Base-by-base conservation (phyloP, 176 grass and related monocot genomes). In the Eragrostis curvula region DNA sequence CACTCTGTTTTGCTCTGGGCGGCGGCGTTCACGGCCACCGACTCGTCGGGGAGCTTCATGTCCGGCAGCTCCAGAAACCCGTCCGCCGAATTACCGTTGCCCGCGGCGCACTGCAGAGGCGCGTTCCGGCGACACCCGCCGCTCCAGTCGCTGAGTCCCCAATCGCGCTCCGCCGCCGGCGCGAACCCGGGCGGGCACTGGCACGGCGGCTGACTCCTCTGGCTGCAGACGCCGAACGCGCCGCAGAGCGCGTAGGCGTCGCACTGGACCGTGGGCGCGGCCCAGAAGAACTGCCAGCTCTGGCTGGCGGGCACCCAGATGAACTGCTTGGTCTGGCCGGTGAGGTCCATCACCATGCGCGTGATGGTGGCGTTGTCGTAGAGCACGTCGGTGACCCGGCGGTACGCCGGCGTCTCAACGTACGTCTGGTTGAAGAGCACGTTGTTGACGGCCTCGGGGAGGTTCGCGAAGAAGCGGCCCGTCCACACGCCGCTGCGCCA, bases 401-500 rank as follows among this genome's bases (percentile, higher is more conserved):
- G 47, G 79, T 78, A 88, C 53, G 29, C 83, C 12, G 71, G 67
- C 68, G 80, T 81, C 25, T 91, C 45, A 28, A 58, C 43, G 83
- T 79, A 85, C 0, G 83, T 79, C 83, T 79, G 55, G 83, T 85
- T 85, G 83, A 85, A 85, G 43, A 85, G 74, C 43, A 85, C 83
- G 66, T 85, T 85, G n/a, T 52, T 79, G 21, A 61, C 56, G 3
- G 75, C 87, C 21, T 91, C 89, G 5, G 85, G 89, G 2, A 85
- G 1, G 7, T 14, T 9, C 9, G 47, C 74, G 66, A 88, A 88
- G 17, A 79, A 40, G 53, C 73, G 44, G 0, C 77, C 77, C 32
- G 66, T 81, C 85, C 84, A 91, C 20, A 77, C 77, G 41, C 85
- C 85, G 60, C 81, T 88, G 27, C 73, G 87, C 71, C 76, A 91